Percentiles rank a stretch among this genome's conserved stretches.
These are phyloP conservation scores for Volvox reticuliferus DNA, from an alignment of 139 green algal genomes.

Conservation along the genomic window DNA sequence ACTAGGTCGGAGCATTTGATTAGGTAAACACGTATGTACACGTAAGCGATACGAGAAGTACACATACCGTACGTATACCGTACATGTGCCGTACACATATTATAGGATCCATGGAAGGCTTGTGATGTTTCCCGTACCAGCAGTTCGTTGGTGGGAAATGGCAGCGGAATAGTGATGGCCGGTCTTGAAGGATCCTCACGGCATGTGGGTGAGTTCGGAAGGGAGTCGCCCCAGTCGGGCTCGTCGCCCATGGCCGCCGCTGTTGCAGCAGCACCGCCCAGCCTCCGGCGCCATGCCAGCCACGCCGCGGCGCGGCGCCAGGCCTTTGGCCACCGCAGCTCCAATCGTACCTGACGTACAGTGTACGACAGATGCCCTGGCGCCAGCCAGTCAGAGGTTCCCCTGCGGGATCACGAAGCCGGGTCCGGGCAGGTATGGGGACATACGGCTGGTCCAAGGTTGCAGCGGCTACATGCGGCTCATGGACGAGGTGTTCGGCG, in stretches of 20 bases:
- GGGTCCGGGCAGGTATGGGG: no score
- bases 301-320: slow-evolving; percentile 38
- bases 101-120: no score
- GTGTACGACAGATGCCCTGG: slow-evolving; percentile 32
- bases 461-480: no score
- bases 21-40: no score
- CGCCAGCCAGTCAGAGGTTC: slow-evolving; percentile 22
- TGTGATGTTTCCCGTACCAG: background rate
- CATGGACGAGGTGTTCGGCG: no score
- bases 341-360: slow-evolving; percentile 26
- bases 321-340: slow-evolving; percentile 34
- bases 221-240: background rate
- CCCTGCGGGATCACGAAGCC: background rate
- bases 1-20: no score
- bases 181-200: slow-evolving; percentile 2
- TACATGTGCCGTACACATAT: no score
- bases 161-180: background rate
- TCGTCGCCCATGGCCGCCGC: background rate
- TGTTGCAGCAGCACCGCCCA: background rate
- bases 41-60: no score
- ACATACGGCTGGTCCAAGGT: no score
- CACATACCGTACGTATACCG: no score
- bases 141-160: slow-evolving; percentile 30
- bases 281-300: background rate
- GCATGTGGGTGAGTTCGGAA: background rate